Evolutionary conservation across 768 basidiomycete genomes (phyloP).

Genomic region (Kwoniella bestiolae): DNA sequence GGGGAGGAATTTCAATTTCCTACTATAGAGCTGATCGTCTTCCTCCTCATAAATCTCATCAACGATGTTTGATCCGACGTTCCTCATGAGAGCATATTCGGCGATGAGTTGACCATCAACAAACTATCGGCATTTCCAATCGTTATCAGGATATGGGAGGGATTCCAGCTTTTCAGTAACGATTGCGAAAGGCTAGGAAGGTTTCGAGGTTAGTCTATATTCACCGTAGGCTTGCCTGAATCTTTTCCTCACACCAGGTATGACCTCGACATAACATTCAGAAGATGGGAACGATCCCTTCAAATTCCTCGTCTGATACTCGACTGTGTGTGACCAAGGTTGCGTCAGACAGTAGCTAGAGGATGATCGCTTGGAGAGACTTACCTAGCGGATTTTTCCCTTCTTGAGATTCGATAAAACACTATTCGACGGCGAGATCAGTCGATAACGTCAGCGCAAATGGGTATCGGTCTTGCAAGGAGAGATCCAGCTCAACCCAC

Average conservation of each 20-base stretch:
- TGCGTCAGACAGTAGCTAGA: too few species aligned
- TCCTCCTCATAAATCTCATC: not conserved
- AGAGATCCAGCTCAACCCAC: not conserved
- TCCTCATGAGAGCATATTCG: not conserved
- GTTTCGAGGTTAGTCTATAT: not conserved
- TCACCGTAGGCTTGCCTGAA: too few species aligned
- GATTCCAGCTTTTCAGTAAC: not conserved
- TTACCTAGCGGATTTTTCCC: not conserved
- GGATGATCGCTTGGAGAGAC: too few species aligned
- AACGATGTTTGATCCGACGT: not conserved
- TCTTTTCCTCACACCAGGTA: not conserved
- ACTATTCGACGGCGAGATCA: not conserved
- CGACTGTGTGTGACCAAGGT: not conserved
- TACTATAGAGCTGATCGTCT: not conserved
- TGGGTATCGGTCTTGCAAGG: not conserved
- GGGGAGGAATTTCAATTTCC: not conserved
- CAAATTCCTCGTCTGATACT: not conserved
- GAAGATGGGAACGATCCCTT: not conserved
- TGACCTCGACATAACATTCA: not conserved
- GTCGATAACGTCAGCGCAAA: not conserved
- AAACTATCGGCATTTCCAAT: conserved; percentile 3
- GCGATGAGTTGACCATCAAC: not conserved
- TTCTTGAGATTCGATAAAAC: conserved; percentile 1
- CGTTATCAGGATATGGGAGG: not conserved
- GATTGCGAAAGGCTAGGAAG: not conserved